These are phyloP conservation scores for Fusarium marasasianum DNA, from an alignment of 2,329 filamentous ascomycete species.

Conservation along the genomic window DNA sequence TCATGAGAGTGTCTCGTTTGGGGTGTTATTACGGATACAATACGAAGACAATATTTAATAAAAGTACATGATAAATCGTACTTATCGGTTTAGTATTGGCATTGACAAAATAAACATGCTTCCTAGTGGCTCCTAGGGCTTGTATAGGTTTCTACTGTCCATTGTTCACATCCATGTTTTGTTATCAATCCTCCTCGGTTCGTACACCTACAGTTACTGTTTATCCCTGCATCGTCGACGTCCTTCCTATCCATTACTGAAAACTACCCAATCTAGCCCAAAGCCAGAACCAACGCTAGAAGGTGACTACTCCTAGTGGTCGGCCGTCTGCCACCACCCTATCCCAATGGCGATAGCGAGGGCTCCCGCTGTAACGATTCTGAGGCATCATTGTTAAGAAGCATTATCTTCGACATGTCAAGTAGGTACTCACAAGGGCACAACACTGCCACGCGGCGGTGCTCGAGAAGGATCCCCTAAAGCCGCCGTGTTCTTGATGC, in stretches of 20 bases:
- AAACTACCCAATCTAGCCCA: conserved; percentile 18
- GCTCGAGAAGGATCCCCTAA: conserved; percentile 7
- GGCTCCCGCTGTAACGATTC: conserved; percentile 40
- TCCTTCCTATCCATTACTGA: background rate
- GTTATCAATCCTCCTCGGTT: background rate
- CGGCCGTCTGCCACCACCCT: conserved; percentile 39
- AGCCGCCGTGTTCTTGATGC: background rate
- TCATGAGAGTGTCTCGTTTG: no score
- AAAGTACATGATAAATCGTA: background rate
- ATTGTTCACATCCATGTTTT: conserved; percentile 4
- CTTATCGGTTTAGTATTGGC: background rate
- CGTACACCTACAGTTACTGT: conserved; percentile 12
- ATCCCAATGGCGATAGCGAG: conserved; percentile 40
- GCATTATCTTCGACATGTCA: background rate
- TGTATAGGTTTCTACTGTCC: conserved; percentile 17
- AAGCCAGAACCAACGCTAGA: background rate
- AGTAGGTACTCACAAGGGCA: conserved; percentile 32
- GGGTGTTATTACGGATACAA: background rate
- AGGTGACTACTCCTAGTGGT: conserved; percentile 17
- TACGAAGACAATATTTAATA: background rate
- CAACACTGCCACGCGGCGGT: conserved; percentile 16
- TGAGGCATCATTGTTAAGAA: conserved; percentile 26
- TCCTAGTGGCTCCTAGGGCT: conserved; percentile 20
- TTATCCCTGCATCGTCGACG: background rate
- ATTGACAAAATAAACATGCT: conserved; percentile 16